A percentile compares a stretch with the other conserved stretches of the same genome.
These are phyloP conservation scores for Samsoniella hepiali DNA, from an alignment of 2,329 filamentous ascomycete genomes.

Conservation along the genomic window DNA sequence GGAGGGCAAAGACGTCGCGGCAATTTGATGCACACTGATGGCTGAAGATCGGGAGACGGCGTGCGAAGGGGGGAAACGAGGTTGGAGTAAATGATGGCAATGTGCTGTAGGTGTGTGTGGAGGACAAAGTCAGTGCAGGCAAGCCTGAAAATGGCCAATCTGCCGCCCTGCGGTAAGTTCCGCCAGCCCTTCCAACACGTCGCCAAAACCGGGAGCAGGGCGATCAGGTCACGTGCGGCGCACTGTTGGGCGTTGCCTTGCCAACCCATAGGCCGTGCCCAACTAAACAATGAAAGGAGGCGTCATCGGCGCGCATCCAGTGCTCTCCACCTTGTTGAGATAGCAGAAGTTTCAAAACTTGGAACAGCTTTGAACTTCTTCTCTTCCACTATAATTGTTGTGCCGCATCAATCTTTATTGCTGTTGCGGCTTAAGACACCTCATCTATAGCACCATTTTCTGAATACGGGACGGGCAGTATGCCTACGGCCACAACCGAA, in stretches of 20 bases:
- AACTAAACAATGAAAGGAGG: conserved; percentile 19
- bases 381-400: not conserved
- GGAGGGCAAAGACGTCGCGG: not conserved
- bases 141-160: conserved; percentile 14
- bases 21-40: conserved; percentile 9
- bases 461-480: conserved; percentile 29
- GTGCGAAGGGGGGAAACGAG: conserved; percentile 2
- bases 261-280: conserved; percentile 1
- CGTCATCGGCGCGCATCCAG: conserved; percentile 10
- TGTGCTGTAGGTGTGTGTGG: conserved; percentile 16
- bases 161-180: conserved; percentile 13
- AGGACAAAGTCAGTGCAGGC: conserved; percentile 14
- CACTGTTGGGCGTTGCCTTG: conserved; percentile 1
- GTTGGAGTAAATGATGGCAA: conserved; percentile 14
- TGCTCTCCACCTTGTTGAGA: conserved; percentile 7
- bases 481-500: conserved; percentile 61
- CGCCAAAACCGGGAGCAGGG: conserved; percentile 15
- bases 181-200: conserved; percentile 20
- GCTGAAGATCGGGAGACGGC: not conserved
- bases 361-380: not conserved
- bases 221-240: conserved; percentile 14
- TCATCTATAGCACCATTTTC: not conserved
- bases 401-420: conserved; percentile 6
- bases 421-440: not conserved
- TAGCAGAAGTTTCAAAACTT: conserved; percentile 4